These are phyloP conservation scores for Pezicula rhizophila DNA, from an alignment of 2,329 filamentous ascomycete genomes.

Conservation along the genomic window DNA sequence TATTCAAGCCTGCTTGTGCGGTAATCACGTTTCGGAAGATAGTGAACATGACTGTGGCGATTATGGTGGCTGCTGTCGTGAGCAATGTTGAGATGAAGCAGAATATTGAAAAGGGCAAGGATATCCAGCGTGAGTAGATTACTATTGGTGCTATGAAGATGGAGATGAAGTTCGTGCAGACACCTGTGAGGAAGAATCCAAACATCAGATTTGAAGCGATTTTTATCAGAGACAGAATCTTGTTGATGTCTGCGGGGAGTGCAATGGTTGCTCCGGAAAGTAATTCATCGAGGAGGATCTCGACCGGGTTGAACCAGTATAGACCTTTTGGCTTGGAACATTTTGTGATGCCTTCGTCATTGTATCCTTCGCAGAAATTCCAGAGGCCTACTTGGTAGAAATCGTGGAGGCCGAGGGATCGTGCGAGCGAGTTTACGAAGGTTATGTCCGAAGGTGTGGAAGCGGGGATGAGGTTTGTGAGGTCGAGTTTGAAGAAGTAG, in stretches of 20 bases:
- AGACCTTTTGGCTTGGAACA: conserved; percentile 66
- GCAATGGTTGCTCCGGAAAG: conserved; percentile 78
- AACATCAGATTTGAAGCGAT: conserved; percentile 83
- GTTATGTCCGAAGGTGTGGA: conserved; percentile 44
- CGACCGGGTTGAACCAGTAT: conserved; percentile 89
- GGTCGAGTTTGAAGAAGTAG: conserved; percentile 80
- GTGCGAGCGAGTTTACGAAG: conserved; percentile 81
- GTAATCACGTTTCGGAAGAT: conserved; percentile 73
- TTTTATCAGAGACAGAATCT: conserved; percentile 68
- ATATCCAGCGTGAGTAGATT: conserved; percentile 14
- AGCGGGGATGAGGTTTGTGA: conserved; percentile 59
- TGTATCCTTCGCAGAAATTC: conserved; percentile 87
- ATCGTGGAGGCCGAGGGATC: conserved; percentile 81
- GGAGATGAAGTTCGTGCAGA: conserved; percentile 48
- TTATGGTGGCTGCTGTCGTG: conserved; percentile 61
- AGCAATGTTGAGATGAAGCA: conserved; percentile 40
- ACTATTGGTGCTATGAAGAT: conserved; percentile 28
- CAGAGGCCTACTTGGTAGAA: conserved; percentile 92
- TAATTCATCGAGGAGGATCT: conserved; percentile 73
- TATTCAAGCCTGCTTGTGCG: conserved; percentile 66
- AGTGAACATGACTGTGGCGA: conserved; percentile 75
- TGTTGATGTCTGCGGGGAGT: conserved; percentile 66
- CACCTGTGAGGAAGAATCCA: conserved; percentile 70
- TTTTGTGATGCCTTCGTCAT: conserved; percentile 63
- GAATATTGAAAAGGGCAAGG: neutral